phyloP scores from a whole-genome alignment of 108 stramenopile species.

The Skeletonema potamos region DNA sequence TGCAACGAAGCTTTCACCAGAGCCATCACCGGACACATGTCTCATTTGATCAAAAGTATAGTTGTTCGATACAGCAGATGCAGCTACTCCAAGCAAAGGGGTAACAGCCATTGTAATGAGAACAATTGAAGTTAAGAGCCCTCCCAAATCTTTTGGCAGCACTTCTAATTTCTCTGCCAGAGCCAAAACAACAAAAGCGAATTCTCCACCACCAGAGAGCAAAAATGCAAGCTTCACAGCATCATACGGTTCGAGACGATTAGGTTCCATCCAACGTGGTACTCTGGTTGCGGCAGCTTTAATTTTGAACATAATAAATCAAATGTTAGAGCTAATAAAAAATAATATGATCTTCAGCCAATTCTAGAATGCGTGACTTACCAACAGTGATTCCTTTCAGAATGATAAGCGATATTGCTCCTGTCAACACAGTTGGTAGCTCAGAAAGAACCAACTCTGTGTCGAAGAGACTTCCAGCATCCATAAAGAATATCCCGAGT shows the following conservation, averaged over 20 bases:
- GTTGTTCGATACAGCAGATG: conserved; percentile 35
- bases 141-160: conserved; percentile 52
- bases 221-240: conserved; percentile 56
- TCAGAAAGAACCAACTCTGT: conserved; percentile 51
- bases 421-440: conserved; percentile 58
- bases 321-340: not conserved
- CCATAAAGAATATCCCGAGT: conserved; percentile 80
- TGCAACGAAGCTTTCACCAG: conserved; percentile 39
- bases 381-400: conserved; percentile 48
- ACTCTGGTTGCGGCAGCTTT: conserved; percentile 50
- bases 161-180: conserved; percentile 63
- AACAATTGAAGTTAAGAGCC: conserved; percentile 63
- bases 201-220: conserved; percentile 73
- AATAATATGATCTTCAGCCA: not conserved
- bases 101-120: conserved; percentile 79
- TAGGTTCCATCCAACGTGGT: conserved; percentile 59
- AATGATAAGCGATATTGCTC: conserved; percentile 48
- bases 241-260: conserved; percentile 51
- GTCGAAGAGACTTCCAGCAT: conserved; percentile 71
- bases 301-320: not conserved
- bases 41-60: conserved; percentile 10
- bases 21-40: not conserved
- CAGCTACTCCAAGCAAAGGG: conserved; percentile 65
- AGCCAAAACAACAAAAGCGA: conserved; percentile 73
- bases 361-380: not conserved